Evolutionary conservation across 2,329 filamentous ascomycete genomes (phyloP).

Genomic region (Pseudogymnoascus sp.): DNA sequence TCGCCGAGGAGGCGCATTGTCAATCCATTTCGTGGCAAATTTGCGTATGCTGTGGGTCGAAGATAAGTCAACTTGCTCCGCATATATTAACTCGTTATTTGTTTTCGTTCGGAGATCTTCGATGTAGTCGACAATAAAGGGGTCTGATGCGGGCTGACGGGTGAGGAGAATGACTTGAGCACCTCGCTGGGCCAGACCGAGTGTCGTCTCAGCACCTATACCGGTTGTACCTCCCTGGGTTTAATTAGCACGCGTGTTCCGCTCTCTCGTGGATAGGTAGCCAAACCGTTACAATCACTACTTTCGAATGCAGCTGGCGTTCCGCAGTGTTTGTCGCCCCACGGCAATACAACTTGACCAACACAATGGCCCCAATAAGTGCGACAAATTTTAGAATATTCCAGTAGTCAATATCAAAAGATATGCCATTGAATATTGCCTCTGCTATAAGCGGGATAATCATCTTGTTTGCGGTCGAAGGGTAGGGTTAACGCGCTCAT

Average conservation of each 20-base stretch:
- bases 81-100: slow-evolving; percentile 82
- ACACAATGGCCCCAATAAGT: slow-evolving; percentile 42
- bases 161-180: slow-evolving; percentile 89
- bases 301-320: slow-evolving; percentile 83
- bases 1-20: slow-evolving; percentile 81
- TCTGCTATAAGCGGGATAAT: slow-evolving; percentile 25
- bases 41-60: slow-evolving; percentile 83
- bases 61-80: slow-evolving; percentile 84
- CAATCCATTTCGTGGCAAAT: slow-evolving; percentile 97
- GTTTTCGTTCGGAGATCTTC: slow-evolving; percentile 73
- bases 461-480: slow-evolving; percentile 18
- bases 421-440: slow-evolving; percentile 17
- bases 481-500: background rate
- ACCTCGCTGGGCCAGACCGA: slow-evolving; percentile 68
- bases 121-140: slow-evolving; percentile 87
- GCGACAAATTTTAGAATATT: slow-evolving; percentile 45
- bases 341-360: slow-evolving; percentile 67
- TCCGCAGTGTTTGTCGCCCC: slow-evolving; percentile 69
- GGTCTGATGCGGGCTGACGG: slow-evolving; percentile 68
- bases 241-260: slow-evolving; percentile 17
- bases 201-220: slow-evolving; percentile 70
- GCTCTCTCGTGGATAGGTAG: background rate
- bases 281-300: slow-evolving; percentile 78
- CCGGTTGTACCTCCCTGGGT: slow-evolving; percentile 77
- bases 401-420: slow-evolving; percentile 26